phyloP scores from a whole-genome alignment of 768 basidiomycete species.

The Clitopilus passeckerianus region DNA sequence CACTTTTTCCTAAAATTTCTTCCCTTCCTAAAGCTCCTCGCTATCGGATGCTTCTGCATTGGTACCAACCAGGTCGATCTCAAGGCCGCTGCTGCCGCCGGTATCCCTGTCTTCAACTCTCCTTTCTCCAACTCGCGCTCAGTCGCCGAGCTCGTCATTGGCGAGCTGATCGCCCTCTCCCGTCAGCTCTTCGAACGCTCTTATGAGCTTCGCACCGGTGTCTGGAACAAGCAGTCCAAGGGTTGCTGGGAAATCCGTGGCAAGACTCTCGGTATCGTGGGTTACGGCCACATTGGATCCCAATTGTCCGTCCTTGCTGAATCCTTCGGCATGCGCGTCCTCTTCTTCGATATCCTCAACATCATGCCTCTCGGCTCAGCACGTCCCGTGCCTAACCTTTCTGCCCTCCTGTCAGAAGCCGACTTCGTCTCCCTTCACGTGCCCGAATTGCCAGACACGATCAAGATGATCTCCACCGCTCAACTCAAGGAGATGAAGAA shows the following conservation, averaged over 20 bases:
- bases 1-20: neutral
- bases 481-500: conserved; percentile 91
- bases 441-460: conserved; percentile 94
- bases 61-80: conserved; percentile 99
- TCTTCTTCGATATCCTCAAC: conserved; percentile 93
- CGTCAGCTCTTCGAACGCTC: conserved; percentile 90
- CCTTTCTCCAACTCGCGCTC: conserved; percentile 99
- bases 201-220: conserved; percentile 80
- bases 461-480: conserved; percentile 79
- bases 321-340: conserved; percentile 90
- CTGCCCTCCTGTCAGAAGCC: conserved; percentile 66
- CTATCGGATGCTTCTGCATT: conserved; percentile 99
- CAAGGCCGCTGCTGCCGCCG: conserved; percentile 71
- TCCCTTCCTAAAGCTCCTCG: conserved; percentile 62
- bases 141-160: conserved; percentile 95
- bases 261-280: conserved; percentile 96
- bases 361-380: conserved; percentile 98
- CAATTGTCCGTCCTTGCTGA: conserved; percentile 97
- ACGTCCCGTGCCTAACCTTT: conserved; percentile 79
- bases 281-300: conserved; percentile 97
- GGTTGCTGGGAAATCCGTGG: conserved; percentile 97
- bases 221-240: conserved; percentile 99
- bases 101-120: conserved; percentile 98
- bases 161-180: conserved; percentile 90
- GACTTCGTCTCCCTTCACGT: conserved; percentile 98